Evolutionary conservation across 495 filamentous ascomycete genomes (phyloP), one percentile per base, ranked within the genome.

Genomic region (Barbatosphaeria neglecta): DNA sequence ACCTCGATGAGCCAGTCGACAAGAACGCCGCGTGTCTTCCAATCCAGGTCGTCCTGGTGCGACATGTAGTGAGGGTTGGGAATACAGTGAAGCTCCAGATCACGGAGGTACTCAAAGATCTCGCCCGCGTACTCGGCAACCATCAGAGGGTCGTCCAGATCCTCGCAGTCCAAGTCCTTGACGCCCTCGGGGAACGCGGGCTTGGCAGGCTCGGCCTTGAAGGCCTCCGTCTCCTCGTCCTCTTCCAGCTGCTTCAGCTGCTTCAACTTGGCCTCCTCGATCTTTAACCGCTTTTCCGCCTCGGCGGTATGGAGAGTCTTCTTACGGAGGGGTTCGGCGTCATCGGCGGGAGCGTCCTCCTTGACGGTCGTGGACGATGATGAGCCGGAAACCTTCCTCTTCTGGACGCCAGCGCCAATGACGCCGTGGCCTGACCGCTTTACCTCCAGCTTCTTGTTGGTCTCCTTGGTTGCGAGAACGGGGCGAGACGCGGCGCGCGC

Each of bases 1-100:
- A 98, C 92, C 64, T 98, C 92, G 51, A 98, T 88, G 45, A 98
- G 75, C 92, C 92, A 98, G 72, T 98, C 93, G 47, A 97, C 81
- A 45, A 98, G 80, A 51, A 98, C 95, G 37, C 89, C 92, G 55
- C 92, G 87, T 73, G 95, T 95, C 72, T 95, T 92, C 92, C 92
- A 98, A 64, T 95, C 90, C 2, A 98, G 73, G 50, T 96, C 87
- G 20, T 84, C 82, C 59, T 98, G 92, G 60, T 89, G 83, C 5
- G 85, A 77, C 74, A 98, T 98, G 68, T 98, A 98, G 42, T 90
- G 66, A 8, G 89, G 82, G 65, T 97, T 97, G 37, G 93, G 87
- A 54, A 87, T 69, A 2, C 89, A 90, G 9, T 77, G 71, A 58
- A 80, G 67, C 65, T 98, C 92, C 9, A 98, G 77, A 46, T 92